Conservation (phyloP, 225 moss, liverwort and hornwort species). For the Asterella californica region DNA sequence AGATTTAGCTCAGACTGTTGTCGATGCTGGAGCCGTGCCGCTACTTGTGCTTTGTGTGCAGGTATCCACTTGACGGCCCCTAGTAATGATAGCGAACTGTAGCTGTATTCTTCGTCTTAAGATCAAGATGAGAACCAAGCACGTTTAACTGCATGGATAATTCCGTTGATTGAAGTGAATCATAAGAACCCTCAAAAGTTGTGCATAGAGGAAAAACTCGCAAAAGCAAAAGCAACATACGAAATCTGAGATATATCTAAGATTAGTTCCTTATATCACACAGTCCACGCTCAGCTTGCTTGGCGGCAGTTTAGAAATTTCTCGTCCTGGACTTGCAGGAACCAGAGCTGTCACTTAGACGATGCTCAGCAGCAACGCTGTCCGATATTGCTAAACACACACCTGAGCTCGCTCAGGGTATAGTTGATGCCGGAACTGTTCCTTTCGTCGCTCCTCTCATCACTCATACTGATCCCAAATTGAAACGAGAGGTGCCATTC, state of each 20-base stretch:
- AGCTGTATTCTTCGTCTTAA: background rate
- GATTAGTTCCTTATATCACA: background rate
- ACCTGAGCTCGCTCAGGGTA: constrained; percentile 70
- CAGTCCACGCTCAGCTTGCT: background rate
- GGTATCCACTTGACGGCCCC: constrained; percentile 29
- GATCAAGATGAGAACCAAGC: background rate
- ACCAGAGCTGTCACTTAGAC: constrained; percentile 61
- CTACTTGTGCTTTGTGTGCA: constrained; percentile 63
- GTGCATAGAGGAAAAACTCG: too few relatives aligned
- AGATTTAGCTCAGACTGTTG: constrained; percentile 66
- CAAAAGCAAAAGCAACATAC: background rate
- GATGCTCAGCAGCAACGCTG: constrained; percentile 56
- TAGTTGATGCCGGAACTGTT: constrained; percentile 75
- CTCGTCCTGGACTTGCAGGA: constrained; percentile 43
- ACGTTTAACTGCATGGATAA: background rate
- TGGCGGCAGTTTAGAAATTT: background rate
- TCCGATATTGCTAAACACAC: constrained; percentile 88
- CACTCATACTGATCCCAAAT: constrained; percentile 56
- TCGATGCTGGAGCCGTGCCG: constrained; percentile 73
- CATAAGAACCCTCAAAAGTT: background rate
- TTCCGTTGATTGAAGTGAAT: background rate
- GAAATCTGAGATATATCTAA: background rate
- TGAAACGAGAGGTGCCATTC: constrained; percentile 68
- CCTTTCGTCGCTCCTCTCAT: constrained; percentile 64
- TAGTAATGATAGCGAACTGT: background rate